Evolutionary conservation across 2,329 filamentous ascomycete species (phyloP).

Genomic region (Venturia carpophila): DNA sequence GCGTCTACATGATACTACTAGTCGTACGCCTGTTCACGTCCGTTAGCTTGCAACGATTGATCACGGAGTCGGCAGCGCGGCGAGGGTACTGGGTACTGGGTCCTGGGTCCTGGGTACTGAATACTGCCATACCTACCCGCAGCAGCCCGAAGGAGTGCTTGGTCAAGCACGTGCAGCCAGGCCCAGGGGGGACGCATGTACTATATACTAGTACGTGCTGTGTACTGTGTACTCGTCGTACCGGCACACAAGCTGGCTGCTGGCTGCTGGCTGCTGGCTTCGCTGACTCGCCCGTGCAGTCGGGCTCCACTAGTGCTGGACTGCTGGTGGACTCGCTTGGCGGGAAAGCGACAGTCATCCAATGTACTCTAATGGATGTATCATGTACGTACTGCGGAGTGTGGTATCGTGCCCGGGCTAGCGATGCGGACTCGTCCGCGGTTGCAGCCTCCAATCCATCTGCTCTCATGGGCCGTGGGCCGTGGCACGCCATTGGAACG

Average conservation of each 20-base stretch:
- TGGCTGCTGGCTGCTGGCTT: too few relatives aligned
- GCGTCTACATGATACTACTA: slow-evolving; percentile 8
- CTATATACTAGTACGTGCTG: too few relatives aligned
- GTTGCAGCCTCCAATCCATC: too few relatives aligned
- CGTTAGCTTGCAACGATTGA: background rate
- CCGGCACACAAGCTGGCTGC: background rate
- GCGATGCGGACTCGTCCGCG: slow-evolving; percentile 1
- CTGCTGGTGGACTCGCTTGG: slow-evolving; percentile 6
- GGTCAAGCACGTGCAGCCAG: background rate
- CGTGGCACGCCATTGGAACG: background rate
- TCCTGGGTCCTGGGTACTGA: background rate
- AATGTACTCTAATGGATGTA: too few relatives aligned
- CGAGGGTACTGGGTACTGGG: background rate
- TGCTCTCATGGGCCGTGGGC: background rate
- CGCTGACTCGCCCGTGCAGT: background rate
- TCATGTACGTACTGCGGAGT: too few relatives aligned
- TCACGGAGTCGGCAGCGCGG: background rate
- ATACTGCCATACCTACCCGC: too few relatives aligned
- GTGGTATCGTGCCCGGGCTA: background rate
- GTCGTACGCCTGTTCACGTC: slow-evolving; percentile 11
- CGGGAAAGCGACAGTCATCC: background rate
- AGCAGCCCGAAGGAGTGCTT: background rate
- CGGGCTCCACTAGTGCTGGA: slow-evolving; percentile 1
- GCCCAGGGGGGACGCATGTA: background rate
- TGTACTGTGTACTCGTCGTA: too few relatives aligned